A percentile compares a stretch with the other conserved stretches of the same genome.
phyloP scores from a whole-genome alignment of 306 rosid species.

The Ormosia semicastrata region DNA sequence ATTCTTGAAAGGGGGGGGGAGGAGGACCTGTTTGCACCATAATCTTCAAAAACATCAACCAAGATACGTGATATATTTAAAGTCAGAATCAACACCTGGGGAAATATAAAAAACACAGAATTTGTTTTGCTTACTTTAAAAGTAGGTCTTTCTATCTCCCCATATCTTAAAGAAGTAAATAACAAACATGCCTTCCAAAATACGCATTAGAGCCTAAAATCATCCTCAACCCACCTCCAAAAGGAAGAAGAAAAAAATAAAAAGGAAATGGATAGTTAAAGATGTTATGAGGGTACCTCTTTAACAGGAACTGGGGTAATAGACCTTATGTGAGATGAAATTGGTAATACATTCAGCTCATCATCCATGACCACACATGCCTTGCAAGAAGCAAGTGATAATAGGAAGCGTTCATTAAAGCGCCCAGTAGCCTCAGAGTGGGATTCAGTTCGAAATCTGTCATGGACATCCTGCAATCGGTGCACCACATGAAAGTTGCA shows the following conservation, averaged over 20 bases:
- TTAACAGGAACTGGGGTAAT: slow-evolving; percentile 57
- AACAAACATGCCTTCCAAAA: neutral
- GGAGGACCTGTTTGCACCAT: neutral
- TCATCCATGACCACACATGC: slow-evolving; percentile 90
- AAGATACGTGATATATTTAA: neutral
- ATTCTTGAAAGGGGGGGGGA: neutral
- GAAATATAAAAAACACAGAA: neutral
- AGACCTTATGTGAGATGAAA: slow-evolving; percentile 91
- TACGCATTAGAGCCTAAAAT: neutral
- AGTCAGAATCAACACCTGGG: neutral
- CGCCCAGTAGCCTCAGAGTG: slow-evolving; percentile 80
- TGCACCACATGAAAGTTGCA: slow-evolving; percentile 16
- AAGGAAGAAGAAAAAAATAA: neutral
- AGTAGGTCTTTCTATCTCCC: neutral
- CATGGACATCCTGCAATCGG: slow-evolving; percentile 84
- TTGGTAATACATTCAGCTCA: slow-evolving; percentile 83
- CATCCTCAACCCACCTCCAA: neutral
- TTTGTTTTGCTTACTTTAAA: neutral
- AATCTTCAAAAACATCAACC: slow-evolving; percentile 10
- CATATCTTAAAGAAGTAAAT: neutral
- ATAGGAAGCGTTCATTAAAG: slow-evolving; percentile 91
- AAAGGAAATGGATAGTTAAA: neutral
- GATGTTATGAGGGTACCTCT: slow-evolving; percentile 58
- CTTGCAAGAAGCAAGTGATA: slow-evolving; percentile 88
- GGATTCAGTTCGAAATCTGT: slow-evolving; percentile 92